Evolutionary conservation across 257 asterid species (phyloP), one percentile per base, ranked within the genome.

Genomic region (Eustoma russellianum): DNA sequence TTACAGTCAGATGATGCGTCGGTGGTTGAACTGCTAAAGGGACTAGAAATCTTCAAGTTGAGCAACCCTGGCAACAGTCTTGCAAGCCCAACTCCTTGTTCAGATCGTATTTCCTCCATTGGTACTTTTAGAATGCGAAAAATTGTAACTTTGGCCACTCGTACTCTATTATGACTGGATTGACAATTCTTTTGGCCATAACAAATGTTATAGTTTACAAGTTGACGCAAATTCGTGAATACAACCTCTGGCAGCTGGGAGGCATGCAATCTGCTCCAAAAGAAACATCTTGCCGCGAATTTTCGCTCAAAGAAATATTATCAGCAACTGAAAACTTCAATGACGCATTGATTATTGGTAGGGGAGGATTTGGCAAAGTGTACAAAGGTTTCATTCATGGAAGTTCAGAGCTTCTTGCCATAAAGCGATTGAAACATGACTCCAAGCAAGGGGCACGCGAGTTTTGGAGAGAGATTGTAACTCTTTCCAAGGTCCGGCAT

Each of bases 371-470:
- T 17, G 65, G 65, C 11, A 40, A 17, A 6, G 65, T 60, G 10
- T 60, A 60, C 49, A 60, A 49, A 50, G 65, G 65, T 5, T 38
- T 35, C 41, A 6, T 50, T 24, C 2, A 6, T 40, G 49, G 65
- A 0, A 11, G 48, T 9, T 28, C 53, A 9, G 17, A 50, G 35
- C 9, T 30, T 56, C 28, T 56, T 48, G 69, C 63, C 3, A 35
- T 64, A 17, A 64, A 64, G 48, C 57, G 69, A 8, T 24, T 64
- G 34, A 49, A 30, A 14, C 13, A 38, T 2, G 16, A 9, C 35
- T 64, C 69, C 13, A 63, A 17, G 62, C 69, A 63, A 56, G 69
- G 69, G 34, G 57, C 53, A 30, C 41, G 11, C 2, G 62, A 63
- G 34, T 63, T 63, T 49, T 54, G 62, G 69, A 41, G 50, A 24